Base-by-base conservation (phyloP, 345 rosid species). In the Salix exigua region DNA sequence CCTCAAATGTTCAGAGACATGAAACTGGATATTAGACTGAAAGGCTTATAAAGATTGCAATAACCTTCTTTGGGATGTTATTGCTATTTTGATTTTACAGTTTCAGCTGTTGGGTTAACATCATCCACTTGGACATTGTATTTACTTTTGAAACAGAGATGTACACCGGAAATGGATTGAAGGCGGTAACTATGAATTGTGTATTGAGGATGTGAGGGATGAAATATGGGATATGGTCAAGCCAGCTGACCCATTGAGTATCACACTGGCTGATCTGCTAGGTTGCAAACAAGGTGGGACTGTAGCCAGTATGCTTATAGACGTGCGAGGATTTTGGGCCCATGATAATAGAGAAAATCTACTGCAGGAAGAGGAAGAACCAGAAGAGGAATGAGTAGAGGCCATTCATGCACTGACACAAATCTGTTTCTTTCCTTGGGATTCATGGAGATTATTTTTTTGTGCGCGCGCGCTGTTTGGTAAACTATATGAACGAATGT, bases 151-250 rank as follows among this genome's bases (percentile, higher is more conserved):
- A 63, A 76, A 83, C 95, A 96, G 99, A 82, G 99, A 96, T 66
- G 98, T 96, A 30, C 99, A 96, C 80, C 97, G 91, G 79, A 96
- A 96, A 82, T 96, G 99, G 99, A 92, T 94, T 1, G 99, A 96
- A 86, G 99, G 99, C 26, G 98, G 98, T 38, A 96, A 96, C 88
- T 96, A 94, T 40, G 99, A 96, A 80, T 76, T 96, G 53, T 94
- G 99, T 72, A 96, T 96, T 2, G 99, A 94, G 65, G 99, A 94
- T 77, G 99, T 96, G 12, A 86, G 99, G 82, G 98, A 94, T 72
- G 99, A 96, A 83, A 94, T 94, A 75, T 94, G 99, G 99, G 98
- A 96, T 77, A 96, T 96, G 99, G 99, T 96, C 71, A 96, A 96
- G 86, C 99, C 98, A 48, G 83, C 83, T 62, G 97, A 96, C 82